Base-by-base conservation (phyloP, 176 grass and related monocot genomes). In the Oryza punctata region DNA sequence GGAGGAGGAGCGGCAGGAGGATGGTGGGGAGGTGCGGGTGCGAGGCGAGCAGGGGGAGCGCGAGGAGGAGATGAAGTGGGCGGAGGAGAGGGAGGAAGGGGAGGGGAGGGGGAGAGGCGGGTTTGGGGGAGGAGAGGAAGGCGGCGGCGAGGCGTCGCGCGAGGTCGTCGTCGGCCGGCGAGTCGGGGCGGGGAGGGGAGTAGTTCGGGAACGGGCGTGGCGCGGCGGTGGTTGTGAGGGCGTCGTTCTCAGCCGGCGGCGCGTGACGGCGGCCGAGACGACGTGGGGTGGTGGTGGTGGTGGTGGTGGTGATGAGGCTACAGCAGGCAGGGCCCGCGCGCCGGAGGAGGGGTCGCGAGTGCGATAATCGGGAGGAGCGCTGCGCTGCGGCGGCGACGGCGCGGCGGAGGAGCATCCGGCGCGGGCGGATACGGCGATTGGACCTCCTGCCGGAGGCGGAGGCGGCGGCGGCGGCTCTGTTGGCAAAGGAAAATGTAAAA, bases 141-240 rank as follows among this genome's bases (percentile, higher is more conserved):
- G 87, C 79, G 35, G 92, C 72, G 79, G 89, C 72, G 61, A 93
- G 81, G 70, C 79, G 74, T 71, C 81, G 66, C 23, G 94, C 88
- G 81, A 92, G 87, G 44, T 40, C 79, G 35, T 84, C 85, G 76
- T 90, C 91, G 3, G 76, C 80, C 69, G 83, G 77, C 43, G 91
- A 92, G 27, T 81, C 86, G 5, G 90, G 86, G 10, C 80, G 88
- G 26, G 88, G 95, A 30, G 92, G 92, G 47, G 78, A 78, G 77
- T 89, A 89, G 21, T 91, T 80, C 18, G 93, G 86, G 75, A 91
- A 94, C 5, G 87, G 78, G 0, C 89, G 85, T 46, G 80, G 85
- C 8, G 74, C 65, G 18, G 59, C 12, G 24, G 67, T 72, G 13
- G 33, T 23, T 12, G 52, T 54, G 69, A 82, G 54, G 32, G 74